phyloP scores from a whole-genome alignment of 2,329 filamentous ascomycete species.

The Fusarium dimerum region DNA sequence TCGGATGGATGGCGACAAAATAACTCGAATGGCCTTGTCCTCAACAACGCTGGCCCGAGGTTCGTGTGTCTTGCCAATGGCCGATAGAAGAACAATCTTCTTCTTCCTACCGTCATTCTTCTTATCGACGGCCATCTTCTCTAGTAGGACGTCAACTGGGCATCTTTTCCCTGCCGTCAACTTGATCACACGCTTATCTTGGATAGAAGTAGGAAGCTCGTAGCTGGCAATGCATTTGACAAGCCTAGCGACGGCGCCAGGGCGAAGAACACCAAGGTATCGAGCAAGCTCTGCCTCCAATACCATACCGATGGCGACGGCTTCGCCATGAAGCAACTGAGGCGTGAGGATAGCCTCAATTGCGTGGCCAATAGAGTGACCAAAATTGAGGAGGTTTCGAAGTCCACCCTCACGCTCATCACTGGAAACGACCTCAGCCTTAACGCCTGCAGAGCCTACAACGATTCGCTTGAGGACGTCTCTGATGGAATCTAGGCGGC shows the following conservation, averaged over 20 bases:
- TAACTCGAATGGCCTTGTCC: conserved; percentile 78
- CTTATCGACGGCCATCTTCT: conserved; percentile 98
- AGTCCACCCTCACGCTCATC: conserved; percentile 94
- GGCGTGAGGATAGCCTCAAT: conserved; percentile 95
- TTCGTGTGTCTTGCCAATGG: conserved; percentile 86
- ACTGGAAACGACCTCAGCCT: conserved; percentile 89
- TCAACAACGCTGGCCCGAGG: conserved; percentile 86
- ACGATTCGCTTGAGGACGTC: conserved; percentile 77
- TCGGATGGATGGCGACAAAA: conserved; percentile 76
- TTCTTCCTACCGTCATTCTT: conserved; percentile 96
- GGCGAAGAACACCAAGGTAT: conserved; percentile 80
- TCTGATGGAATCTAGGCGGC: conserved; percentile 70
- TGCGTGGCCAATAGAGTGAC: conserved; percentile 96
- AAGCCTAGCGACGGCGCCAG: conserved; percentile 84
- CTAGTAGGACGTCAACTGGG: conserved; percentile 79
- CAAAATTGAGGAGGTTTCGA: conserved; percentile 94
- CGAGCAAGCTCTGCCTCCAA: conserved; percentile 94
- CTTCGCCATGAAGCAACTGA: conserved; percentile 93
- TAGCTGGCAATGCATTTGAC: conserved; percentile 95
- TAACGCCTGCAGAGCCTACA: conserved; percentile 86
- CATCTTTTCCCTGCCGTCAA: conserved; percentile 86
- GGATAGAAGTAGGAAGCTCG: conserved; percentile 80
- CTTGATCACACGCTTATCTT: conserved; percentile 79
- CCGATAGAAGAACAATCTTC: conserved; percentile 90
- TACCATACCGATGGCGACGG: conserved; percentile 96